phyloP scores from a whole-genome alignment of 352 stramenopile species.

The Globisporangium mamillatum region DNA sequence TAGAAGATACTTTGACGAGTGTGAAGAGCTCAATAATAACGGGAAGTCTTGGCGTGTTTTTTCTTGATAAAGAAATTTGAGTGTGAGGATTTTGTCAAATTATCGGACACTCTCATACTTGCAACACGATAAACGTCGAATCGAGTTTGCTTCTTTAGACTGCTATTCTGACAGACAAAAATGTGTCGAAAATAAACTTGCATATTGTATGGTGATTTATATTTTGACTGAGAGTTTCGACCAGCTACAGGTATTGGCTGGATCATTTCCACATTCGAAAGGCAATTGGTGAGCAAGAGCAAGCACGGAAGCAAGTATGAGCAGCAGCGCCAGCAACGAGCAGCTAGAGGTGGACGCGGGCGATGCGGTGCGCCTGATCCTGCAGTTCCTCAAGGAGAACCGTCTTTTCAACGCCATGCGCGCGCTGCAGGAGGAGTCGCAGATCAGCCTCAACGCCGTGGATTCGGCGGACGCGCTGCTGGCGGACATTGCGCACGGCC shows the following conservation, averaged over 20 bases:
- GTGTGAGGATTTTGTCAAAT: background rate
- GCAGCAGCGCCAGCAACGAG: constrained; percentile 3
- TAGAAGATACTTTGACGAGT: background rate
- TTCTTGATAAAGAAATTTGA: background rate
- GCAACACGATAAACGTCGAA: background rate
- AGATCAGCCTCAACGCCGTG: constrained; percentile 86
- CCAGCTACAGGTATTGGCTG: background rate
- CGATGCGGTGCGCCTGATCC: constrained; percentile 88
- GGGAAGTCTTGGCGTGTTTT: background rate
- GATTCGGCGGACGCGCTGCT: constrained; percentile 81
- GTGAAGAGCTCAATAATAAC: too few relatives aligned
- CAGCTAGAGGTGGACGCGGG: constrained; percentile 62
- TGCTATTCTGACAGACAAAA: background rate
- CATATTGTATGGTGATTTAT: background rate
- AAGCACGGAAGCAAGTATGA: constrained; percentile 9
- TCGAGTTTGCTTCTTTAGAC: background rate
- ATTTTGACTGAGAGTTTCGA: background rate
- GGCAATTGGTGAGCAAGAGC: constrained; percentile 2
- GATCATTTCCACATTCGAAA: background rate
- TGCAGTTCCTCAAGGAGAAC: constrained; percentile 93
- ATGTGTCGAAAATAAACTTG: background rate
- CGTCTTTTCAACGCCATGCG: constrained; percentile 78
- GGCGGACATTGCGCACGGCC: constrained; percentile 74
- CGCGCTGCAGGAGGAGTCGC: constrained; percentile 84
- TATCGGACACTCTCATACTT: background rate